These are phyloP conservation scores for Fusarium sp. DNA, from an alignment of 2,329 filamentous ascomycete genomes.

Conservation along the genomic window DNA sequence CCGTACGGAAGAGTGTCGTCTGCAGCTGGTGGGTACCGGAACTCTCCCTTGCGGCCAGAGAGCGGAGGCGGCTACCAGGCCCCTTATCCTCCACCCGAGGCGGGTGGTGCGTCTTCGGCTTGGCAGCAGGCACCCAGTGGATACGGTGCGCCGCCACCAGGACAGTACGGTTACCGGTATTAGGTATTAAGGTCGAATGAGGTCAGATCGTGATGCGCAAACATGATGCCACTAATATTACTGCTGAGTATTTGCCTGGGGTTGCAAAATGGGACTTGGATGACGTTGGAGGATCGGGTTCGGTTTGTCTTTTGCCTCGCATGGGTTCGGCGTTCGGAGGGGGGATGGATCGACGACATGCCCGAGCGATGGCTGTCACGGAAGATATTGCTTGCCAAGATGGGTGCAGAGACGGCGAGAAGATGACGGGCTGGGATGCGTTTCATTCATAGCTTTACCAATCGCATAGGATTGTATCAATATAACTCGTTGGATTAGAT, in stretches of 20 bases:
- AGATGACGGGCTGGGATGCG: neutral
- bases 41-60: constrained; percentile 64
- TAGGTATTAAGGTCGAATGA: constrained; percentile 46
- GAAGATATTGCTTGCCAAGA: constrained; percentile 34
- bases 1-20: constrained; percentile 60
- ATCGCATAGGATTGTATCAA: neutral
- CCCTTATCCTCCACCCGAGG: constrained; percentile 48
- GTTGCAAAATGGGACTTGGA: constrained; percentile 30
- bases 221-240: constrained; percentile 27
- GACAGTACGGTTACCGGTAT: constrained; percentile 54
- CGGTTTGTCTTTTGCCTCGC: constrained; percentile 42
- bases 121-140: constrained; percentile 49
- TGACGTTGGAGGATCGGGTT: constrained; percentile 29
- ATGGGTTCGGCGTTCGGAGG: constrained; percentile 46
- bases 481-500: neutral
- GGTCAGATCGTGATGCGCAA: constrained; percentile 1
- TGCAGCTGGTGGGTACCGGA: constrained; percentile 60
- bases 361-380: constrained; percentile 29
- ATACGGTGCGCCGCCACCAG: constrained; percentile 49
- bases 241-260: constrained; percentile 8
- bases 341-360: constrained; percentile 32
- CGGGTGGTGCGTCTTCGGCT: constrained; percentile 34
- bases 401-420: constrained; percentile 8
- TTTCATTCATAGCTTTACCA: constrained; percentile 1
- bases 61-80: constrained; percentile 44